phyloP scores from a whole-genome alignment of 2,329 filamentous ascomycete species.

The Phialophora verrucosa region DNA sequence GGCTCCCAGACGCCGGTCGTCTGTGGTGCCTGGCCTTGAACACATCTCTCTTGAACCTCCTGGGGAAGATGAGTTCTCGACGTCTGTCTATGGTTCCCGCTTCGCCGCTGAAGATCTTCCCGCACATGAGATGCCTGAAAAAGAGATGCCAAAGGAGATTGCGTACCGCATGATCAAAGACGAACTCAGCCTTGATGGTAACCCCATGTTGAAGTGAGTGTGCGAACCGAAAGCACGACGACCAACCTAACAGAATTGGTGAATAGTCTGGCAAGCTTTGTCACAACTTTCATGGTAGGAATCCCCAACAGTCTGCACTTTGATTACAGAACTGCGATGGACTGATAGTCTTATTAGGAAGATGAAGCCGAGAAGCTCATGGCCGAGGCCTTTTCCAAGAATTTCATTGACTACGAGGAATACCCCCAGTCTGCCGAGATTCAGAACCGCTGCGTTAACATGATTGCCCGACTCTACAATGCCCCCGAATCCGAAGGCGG shows the following conservation, averaged over 20 bases:
- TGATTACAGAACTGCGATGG: not conserved
- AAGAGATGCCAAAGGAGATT: constrained; percentile 86
- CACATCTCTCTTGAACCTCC: constrained; percentile 49
- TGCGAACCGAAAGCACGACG: not conserved
- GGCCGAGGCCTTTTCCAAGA: constrained; percentile 88
- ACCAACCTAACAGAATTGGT: constrained; percentile 13
- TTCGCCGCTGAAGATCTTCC: constrained; percentile 84
- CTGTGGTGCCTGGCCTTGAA: constrained; percentile 39
- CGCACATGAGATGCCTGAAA: constrained; percentile 82
- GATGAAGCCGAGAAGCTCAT: constrained; percentile 96
- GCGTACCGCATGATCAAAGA: constrained; percentile 99
- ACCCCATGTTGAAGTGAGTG: constrained; percentile 72
- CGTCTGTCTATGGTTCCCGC: constrained; percentile 84
- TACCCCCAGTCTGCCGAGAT: constrained; percentile 82
- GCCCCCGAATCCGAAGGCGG: constrained; percentile 65
- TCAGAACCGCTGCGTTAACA: constrained; percentile 89
- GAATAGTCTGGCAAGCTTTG: constrained; percentile 81
- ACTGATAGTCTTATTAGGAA: constrained; percentile 61
- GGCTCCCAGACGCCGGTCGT: constrained; percentile 27
- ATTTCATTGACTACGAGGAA: constrained; percentile 91
- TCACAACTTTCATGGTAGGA: constrained; percentile 91
- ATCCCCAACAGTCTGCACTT: not conserved
- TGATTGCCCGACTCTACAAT: constrained; percentile 90
- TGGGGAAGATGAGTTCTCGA: constrained; percentile 63
- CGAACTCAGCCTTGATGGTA: constrained; percentile 87